Base-by-base conservation (phyloP, 2,329 filamentous ascomycete species). In the Sphaerostilbella broomeana region DNA sequence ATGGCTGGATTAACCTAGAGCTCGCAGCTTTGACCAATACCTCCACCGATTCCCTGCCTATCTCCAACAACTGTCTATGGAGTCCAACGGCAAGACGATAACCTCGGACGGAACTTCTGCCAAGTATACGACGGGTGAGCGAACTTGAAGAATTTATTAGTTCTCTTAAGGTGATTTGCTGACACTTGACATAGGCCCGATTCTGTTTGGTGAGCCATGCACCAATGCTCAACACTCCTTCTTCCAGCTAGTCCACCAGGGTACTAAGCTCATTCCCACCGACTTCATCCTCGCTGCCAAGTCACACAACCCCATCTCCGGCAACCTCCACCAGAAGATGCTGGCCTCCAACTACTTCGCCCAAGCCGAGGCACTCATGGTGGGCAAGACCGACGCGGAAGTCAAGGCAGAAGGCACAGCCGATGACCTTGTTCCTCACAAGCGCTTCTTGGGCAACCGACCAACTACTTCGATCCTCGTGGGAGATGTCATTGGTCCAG, bases 151-250 rank as follows among this genome's bases (percentile, higher is more conserved):
- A n/a, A n/a, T n/a, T n/a, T n/a, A n/a, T n/a, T n/a, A n/a, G n/a
- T n/a, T n/a, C n/a, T n/a, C n/a, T n/a, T n/a, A n/a, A n/a, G n/a
- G n/a, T n/a, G n/a, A 18, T 16, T 6, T 9, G 8, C 2, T n/a
- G n/a, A n/a, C n/a, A n/a, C n/a, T n/a, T n/a, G n/a, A n/a, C n/a
- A n/a, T 24, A 69, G 68, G 92, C 34, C 79, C 92, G 39, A 90
- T 98, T 60, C 73, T 98, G 48, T 98, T 98, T 61, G 92, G 92
- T 59, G 92, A 98, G 75, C 92, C 92, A 38, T 94, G 88, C 67
- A 98, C 92, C 64, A 98, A 98, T 62, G 92, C 92, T 30, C 92
- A 98, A 73, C 92, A 98, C 78, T 97, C 92, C 46, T 98, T 98
- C 81, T 98, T 94, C 83, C 92, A 98, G 77, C 83, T 98, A 33